Percentiles rank a stretch among this genome's conserved stretches.
These are phyloP conservation scores for Cyclostephanos tholiformis DNA, from an alignment of 108 stramenopile species.

Conservation along the genomic window DNA sequence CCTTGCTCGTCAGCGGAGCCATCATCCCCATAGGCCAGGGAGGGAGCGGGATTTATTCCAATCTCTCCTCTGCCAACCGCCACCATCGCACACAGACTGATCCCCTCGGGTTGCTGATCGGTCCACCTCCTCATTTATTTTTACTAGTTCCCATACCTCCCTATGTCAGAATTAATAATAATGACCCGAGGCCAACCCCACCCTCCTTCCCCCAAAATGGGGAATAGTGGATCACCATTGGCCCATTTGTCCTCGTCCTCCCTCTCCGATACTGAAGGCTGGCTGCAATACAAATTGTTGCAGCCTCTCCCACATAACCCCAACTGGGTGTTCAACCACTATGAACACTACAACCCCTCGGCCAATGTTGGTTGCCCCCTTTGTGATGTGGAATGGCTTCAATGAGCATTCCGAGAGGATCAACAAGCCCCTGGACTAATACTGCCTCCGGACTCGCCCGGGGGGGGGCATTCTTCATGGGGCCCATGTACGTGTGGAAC, in stretches of 20 bases:
- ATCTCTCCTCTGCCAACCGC: no score
- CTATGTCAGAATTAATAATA: not conserved
- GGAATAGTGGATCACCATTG: not conserved
- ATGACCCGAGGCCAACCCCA: not conserved
- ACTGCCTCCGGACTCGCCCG: no score
- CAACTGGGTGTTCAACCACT: not conserved
- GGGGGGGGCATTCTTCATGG: no score
- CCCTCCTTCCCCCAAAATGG: not conserved
- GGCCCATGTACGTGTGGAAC: no score
- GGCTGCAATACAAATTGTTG: not conserved
- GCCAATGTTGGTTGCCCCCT: not conserved
- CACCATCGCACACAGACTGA: not conserved
- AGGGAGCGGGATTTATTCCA: no score
- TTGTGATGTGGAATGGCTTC: not conserved
- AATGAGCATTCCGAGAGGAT: not conserved
- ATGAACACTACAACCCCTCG: not conserved
- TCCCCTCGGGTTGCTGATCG: not conserved
- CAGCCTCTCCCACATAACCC: not conserved
- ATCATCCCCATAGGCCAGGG: no score
- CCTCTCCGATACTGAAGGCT: not conserved
- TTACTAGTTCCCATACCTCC: not conserved
- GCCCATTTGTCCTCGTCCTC: not conserved
- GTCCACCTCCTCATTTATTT: not conserved
- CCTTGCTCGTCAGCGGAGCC: no score
- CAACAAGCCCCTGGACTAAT: not conserved